phyloP scores from a whole-genome alignment of 768 basidiomycete genomes.

The Tubosaeta sp. region DNA sequence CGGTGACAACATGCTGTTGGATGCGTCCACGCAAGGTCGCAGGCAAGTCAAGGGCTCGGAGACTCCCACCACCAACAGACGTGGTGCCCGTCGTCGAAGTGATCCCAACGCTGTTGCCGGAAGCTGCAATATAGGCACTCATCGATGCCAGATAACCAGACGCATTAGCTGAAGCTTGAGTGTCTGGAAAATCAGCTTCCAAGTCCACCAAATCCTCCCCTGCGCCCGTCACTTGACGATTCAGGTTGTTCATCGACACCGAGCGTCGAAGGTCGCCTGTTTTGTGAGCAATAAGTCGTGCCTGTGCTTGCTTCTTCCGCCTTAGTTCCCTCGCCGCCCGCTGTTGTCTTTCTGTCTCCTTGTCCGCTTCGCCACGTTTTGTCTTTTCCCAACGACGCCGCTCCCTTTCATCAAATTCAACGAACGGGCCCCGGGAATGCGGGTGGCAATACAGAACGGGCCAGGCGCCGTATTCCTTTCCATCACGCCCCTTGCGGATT shows the following conservation, averaged over 20 bases:
- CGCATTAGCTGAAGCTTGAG: slow-evolving; percentile 54
- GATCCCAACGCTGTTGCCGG: slow-evolving; percentile 91
- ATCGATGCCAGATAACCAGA: slow-evolving; percentile 66
- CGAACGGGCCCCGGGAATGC: slow-evolving; percentile 66
- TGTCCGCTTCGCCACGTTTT: slow-evolving; percentile 37
- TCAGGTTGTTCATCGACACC: slow-evolving; percentile 74
- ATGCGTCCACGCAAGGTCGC: slow-evolving; percentile 51
- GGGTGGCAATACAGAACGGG: slow-evolving; percentile 82
- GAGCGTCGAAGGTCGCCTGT: slow-evolving; percentile 64
- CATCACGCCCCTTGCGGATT: slow-evolving; percentile 48
- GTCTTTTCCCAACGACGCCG: slow-evolving; percentile 60
- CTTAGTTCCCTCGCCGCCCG: slow-evolving; percentile 25
- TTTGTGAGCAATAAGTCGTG: slow-evolving; percentile 26
- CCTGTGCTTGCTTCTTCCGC: slow-evolving; percentile 27
- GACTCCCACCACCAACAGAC: slow-evolving; percentile 49
- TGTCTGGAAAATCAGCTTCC: slow-evolving; percentile 35
- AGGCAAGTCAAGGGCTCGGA: slow-evolving; percentile 48
- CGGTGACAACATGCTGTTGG: slow-evolving; percentile 64
- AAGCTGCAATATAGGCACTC: slow-evolving; percentile 77
- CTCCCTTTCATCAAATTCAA: slow-evolving; percentile 72
- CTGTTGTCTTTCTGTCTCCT: slow-evolving; percentile 31
- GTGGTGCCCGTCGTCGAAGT: slow-evolving; percentile 90
- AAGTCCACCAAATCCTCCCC: slow-evolving; percentile 43
- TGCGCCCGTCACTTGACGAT: slow-evolving; percentile 43
- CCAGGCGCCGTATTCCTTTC: slow-evolving; percentile 60